phyloP scores from a whole-genome alignment of 148 eudicot genomes.

The Rhododendron ferrugineum region DNA sequence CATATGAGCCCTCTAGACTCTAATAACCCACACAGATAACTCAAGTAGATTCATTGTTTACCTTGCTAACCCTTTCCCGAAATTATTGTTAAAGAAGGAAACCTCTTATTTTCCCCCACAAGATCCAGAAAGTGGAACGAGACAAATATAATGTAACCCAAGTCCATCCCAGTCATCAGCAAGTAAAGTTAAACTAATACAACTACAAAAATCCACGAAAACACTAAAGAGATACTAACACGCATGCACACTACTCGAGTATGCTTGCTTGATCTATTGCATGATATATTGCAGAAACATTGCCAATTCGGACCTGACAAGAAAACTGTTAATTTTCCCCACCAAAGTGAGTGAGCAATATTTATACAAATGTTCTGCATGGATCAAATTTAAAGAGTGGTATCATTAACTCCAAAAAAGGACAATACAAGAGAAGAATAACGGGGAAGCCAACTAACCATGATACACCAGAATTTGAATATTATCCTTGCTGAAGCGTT shows the following conservation, averaged over 20 bases:
- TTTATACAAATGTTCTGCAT: neutral
- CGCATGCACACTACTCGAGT: neutral
- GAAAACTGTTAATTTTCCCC: neutral
- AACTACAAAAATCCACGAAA: neutral
- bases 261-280: neutral
- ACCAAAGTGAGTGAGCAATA: neutral
- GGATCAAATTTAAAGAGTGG: neutral
- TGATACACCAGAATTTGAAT: slow-evolving; percentile 81
- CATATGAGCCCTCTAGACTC: neutral
- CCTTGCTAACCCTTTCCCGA: neutral
- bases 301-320: neutral
- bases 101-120: neutral
- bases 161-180: neutral
- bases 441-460: slow-evolving; percentile 42
- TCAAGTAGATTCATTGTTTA: neutral
- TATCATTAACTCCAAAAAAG: neutral
- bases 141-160: neutral
- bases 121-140: no score
- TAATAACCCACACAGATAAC: neutral
- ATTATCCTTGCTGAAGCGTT: slow-evolving; percentile 91
- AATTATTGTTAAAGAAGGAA: neutral
- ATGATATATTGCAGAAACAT: neutral
- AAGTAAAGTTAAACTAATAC: neutral
- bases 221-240: neutral
- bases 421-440: neutral